Evolutionary conservation across 2,329 filamentous ascomycete species (phyloP).

Genomic region (Phoma sp.): DNA sequence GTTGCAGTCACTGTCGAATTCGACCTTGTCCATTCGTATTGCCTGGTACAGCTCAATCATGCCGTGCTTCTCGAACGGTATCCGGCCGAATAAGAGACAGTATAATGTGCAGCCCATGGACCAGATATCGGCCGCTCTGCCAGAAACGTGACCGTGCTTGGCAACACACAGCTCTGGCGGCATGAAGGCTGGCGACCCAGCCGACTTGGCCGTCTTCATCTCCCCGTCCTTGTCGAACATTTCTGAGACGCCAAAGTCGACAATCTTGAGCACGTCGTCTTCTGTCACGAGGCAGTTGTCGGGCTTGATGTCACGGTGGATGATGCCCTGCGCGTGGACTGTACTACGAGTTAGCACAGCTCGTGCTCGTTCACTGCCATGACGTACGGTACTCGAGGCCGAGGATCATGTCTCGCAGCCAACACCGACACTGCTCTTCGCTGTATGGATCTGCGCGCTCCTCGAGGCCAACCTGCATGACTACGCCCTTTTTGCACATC

Average conservation of each 20-base stretch:
- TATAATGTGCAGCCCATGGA: slow-evolving; percentile 97
- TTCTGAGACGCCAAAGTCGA: slow-evolving; percentile 98
- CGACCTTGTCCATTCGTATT: slow-evolving; percentile 75
- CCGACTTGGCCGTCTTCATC: slow-evolving; percentile 92
- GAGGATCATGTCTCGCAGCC: slow-evolving; percentile 93
- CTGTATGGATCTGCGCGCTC: slow-evolving; percentile 83
- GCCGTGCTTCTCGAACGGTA: slow-evolving; percentile 82
- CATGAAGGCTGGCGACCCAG: slow-evolving; percentile 92
- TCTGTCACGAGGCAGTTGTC: slow-evolving; percentile 91
- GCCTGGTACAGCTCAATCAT: slow-evolving; percentile 89
- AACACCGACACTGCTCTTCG: slow-evolving; percentile 81
- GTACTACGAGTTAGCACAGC: slow-evolving; percentile 32
- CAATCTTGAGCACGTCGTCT: slow-evolving; percentile 94
- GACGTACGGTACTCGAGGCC: slow-evolving; percentile 88
- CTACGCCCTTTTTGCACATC: slow-evolving; percentile 97
- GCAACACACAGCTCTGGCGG: slow-evolving; percentile 90
- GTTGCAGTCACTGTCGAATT: slow-evolving; percentile 69
- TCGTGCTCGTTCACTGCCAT: background rate
- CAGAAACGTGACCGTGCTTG: slow-evolving; percentile 86
- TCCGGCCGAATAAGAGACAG: slow-evolving; percentile 85
- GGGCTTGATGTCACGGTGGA: slow-evolving; percentile 97
- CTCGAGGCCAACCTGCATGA: slow-evolving; percentile 94
- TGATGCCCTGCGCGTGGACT: slow-evolving; percentile 93
- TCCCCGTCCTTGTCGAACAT: slow-evolving; percentile 91
- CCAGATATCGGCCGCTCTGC: slow-evolving; percentile 93